These are phyloP conservation scores for Fusarium austroafricanum DNA, from an alignment of 2,329 filamentous ascomycete genomes.

Conservation along the genomic window DNA sequence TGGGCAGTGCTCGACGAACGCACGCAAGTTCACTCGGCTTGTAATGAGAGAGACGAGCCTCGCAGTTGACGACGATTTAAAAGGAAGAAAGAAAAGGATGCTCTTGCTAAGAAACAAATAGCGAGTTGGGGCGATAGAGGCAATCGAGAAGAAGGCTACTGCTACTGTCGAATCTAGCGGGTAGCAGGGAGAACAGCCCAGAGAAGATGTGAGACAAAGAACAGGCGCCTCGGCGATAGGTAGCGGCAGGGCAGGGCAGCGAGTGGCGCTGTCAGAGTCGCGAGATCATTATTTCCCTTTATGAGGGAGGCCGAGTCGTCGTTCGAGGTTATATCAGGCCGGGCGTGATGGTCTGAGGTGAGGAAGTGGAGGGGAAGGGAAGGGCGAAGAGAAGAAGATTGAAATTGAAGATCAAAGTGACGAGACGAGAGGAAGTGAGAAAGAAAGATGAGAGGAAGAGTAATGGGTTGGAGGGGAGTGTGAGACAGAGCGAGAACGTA, in stretches of 20 bases:
- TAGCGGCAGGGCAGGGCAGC: slow-evolving; percentile 42
- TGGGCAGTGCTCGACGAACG: slow-evolving; percentile 32
- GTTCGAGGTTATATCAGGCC: slow-evolving; percentile 41
- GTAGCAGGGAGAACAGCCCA: slow-evolving; percentile 44
- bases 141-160: slow-evolving; percentile 34
- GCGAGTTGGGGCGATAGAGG: slow-evolving; percentile 27
- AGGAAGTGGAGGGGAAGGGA: slow-evolving; percentile 20
- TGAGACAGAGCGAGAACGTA: slow-evolving; percentile 37
- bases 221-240: slow-evolving; percentile 46
- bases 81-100: neutral
- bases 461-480: slow-evolving; percentile 35
- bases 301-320: slow-evolving; percentile 33
- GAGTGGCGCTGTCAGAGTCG: slow-evolving; percentile 45
- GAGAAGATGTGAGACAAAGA: slow-evolving; percentile 49
- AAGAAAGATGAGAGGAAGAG: slow-evolving; percentile 38
- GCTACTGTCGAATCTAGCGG: slow-evolving; percentile 42
- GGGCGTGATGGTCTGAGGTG: slow-evolving; percentile 14
- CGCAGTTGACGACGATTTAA: neutral
- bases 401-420: slow-evolving; percentile 42
- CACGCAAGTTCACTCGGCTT: slow-evolving; percentile 16
- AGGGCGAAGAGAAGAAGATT: slow-evolving; percentile 28
- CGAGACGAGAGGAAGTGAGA: slow-evolving; percentile 38
- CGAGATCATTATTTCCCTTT: slow-evolving; percentile 46
- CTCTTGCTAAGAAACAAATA: slow-evolving; percentile 16
- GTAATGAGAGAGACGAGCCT: slow-evolving; percentile 30